Evolutionary conservation across 768 basidiomycete species (phyloP).

Genomic region (Tulasnella sp.): DNA sequence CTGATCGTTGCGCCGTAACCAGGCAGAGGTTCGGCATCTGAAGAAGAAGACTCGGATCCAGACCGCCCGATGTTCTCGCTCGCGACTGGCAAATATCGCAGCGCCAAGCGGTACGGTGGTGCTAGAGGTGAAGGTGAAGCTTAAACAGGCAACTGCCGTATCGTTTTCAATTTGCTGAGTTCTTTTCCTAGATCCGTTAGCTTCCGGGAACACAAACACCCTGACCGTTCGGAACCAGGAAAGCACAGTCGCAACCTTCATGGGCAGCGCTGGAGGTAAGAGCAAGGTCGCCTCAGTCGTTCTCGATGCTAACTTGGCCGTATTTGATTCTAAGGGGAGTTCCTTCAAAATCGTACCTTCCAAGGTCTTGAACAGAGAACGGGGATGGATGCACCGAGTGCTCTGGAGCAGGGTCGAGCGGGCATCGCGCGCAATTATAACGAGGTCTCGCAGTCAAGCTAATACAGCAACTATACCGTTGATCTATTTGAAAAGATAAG

Average conservation of each 20-base stretch:
- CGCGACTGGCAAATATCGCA: constrained; percentile 78
- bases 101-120: constrained; percentile 61
- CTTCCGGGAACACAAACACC: constrained; percentile 27
- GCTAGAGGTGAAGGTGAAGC: constrained; percentile 1
- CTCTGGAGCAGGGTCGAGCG: constrained; percentile 82
- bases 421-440: constrained; percentile 85
- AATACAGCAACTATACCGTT: not conserved
- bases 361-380: constrained; percentile 73
- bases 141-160: constrained; percentile 29
- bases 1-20: too few relatives aligned
- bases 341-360: constrained; percentile 69
- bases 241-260: constrained; percentile 49
- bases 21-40: not conserved
- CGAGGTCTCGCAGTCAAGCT: constrained; percentile 40
- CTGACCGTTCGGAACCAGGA: constrained; percentile 64
- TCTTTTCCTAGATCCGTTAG: constrained; percentile 23
- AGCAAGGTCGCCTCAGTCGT: constrained; percentile 16
- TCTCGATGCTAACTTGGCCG: constrained; percentile 15
- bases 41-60: constrained; percentile 44
- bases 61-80: constrained; percentile 83
- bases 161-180: constrained; percentile 25
- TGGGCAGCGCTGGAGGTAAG: constrained; percentile 69
- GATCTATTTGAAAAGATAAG: constrained; percentile 7
- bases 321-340: constrained; percentile 48
- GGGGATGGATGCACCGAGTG: constrained; percentile 72